These are phyloP conservation scores for Phytophthora pluvialis DNA, from an alignment of 352 stramenopile genomes.

Conservation along the genomic window DNA sequence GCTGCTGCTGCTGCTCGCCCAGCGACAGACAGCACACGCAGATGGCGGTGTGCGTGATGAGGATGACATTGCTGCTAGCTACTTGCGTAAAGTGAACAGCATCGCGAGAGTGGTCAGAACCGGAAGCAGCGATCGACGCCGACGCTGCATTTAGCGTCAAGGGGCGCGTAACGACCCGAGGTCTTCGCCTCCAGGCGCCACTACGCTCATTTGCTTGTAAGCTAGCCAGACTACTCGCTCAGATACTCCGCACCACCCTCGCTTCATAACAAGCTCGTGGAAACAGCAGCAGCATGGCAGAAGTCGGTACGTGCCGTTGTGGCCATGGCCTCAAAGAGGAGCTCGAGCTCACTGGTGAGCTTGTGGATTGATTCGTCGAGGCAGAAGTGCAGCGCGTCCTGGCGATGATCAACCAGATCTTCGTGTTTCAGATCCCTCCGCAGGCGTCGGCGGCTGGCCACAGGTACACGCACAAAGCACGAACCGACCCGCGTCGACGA, in stretches of 20 bases:
- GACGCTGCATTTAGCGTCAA: constrained; percentile 8
- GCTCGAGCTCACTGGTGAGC: background rate
- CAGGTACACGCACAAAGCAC: constrained; percentile 30
- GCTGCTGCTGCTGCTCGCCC: too few species aligned
- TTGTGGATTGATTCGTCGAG: background rate
- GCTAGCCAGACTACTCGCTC: background rate
- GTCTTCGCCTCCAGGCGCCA: background rate
- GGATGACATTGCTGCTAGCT: background rate
- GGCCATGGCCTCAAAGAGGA: background rate
- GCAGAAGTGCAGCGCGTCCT: constrained; percentile 64
- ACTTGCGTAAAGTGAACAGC: background rate
- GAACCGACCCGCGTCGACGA: background rate
- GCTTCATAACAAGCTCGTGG: background rate
- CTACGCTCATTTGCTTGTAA: background rate
- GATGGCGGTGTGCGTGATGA: too few species aligned
- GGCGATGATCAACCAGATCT: constrained; percentile 72
- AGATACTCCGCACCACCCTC: background rate
- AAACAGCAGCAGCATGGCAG: constrained; percentile 25
- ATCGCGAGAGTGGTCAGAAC: background rate
- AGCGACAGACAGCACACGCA: too few species aligned
- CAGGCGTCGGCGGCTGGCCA: constrained; percentile 66
- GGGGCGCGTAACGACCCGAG: constrained; percentile 23
- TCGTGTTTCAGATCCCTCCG: constrained; percentile 74
- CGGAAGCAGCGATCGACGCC: too few species aligned
- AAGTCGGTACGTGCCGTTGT: constrained; percentile 25